Percentiles rank a stretch among this genome's conserved stretches.
Evolutionary conservation across 768 basidiomycete genomes (phyloP).

Genomic region (Hygrophorus pudorinus): DNA sequence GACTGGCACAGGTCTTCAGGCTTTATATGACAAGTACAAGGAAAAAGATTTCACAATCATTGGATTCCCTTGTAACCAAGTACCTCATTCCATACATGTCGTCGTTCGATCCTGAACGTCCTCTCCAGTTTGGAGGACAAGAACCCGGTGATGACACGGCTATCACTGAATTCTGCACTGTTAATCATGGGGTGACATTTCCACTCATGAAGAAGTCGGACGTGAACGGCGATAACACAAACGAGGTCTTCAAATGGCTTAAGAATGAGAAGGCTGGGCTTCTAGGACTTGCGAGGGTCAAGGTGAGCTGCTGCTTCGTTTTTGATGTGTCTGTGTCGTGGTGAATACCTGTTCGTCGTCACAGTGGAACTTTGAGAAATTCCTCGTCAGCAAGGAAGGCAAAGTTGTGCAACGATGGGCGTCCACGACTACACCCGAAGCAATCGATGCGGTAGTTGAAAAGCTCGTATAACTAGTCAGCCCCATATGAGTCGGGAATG

Average conservation of each 20-base stretch:
- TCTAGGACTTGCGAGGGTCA: constrained; percentile 62
- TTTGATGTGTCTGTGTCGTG: not conserved
- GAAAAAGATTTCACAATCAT: constrained; percentile 67
- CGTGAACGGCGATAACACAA: constrained; percentile 80
- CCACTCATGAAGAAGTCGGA: constrained; percentile 90
- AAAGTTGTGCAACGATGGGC: constrained; percentile 69
- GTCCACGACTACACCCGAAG: constrained; percentile 60
- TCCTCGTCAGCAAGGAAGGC: constrained; percentile 72
- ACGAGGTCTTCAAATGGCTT: constrained; percentile 78
- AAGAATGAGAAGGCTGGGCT: constrained; percentile 72
- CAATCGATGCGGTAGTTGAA: constrained; percentile 53
- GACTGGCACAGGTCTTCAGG: constrained; percentile 70
- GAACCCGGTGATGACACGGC: constrained; percentile 76
- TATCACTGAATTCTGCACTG: constrained; percentile 62
- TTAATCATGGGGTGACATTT: constrained; percentile 86
- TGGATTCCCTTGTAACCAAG: constrained; percentile 90
- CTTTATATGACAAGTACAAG: constrained; percentile 73
- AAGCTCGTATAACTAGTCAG: constrained; percentile 36
- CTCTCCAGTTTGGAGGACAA: constrained; percentile 65
- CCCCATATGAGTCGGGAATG: too few relatives aligned
- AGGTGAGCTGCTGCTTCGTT: constrained; percentile 35
- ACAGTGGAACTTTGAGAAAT: constrained; percentile 91
- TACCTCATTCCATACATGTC: constrained; percentile 17
- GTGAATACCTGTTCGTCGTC: not conserved
- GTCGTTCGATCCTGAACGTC: not conserved